Evolutionary conservation across 257 asterid species (phyloP), one percentile per base, ranked within the genome.

Genomic region (Phtheirospermum japonicum): DNA sequence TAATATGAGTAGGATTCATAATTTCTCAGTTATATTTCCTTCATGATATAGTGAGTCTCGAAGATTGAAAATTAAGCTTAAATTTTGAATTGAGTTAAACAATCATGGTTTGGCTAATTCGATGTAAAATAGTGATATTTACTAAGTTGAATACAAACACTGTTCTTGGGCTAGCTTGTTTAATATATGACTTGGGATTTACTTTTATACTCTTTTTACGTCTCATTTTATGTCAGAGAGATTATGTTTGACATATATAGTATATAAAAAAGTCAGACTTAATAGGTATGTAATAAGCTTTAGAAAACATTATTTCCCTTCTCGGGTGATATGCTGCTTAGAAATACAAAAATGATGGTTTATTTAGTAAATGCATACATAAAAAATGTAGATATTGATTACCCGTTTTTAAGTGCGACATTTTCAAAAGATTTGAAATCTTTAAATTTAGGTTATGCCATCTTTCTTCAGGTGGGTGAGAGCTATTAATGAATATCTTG

Each of bases 401-500:
- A n/a, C n/a, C n/a, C 37, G 7, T 33, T 7, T 33, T 33, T 7
- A 33, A n/a, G 12, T 55, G 6, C 43, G 57, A 34, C 20, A 40
- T 30, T 59, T 50, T 26, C 66, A 46, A 48, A 34, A 64, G n/a
- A 9, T 8, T 57, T 30, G 20, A 26, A 18, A 28, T 11, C 5
- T 54, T 19, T 13, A 39, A 54, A 40, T 43, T 42, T 16, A 33
- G 17, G 7, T 33, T 14, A 7, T 14, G 55, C 18, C 20, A 7
- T 10, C 36, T 49, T 49, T 39, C 65, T 80, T 65, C 77, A 81
- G 95, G 88, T 86, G 95, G 91, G 91, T 83, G 67, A 68, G 79
- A 73, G 91, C 91, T 11, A 81, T 73, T 32, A 76, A 82, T 57
- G 95, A 87, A 65, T 87, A 64, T 70, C 79, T 84, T 23, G 85